phyloP scores from a whole-genome alignment of 139 green algal genomes.

The Spirogloea muscicola region DNA sequence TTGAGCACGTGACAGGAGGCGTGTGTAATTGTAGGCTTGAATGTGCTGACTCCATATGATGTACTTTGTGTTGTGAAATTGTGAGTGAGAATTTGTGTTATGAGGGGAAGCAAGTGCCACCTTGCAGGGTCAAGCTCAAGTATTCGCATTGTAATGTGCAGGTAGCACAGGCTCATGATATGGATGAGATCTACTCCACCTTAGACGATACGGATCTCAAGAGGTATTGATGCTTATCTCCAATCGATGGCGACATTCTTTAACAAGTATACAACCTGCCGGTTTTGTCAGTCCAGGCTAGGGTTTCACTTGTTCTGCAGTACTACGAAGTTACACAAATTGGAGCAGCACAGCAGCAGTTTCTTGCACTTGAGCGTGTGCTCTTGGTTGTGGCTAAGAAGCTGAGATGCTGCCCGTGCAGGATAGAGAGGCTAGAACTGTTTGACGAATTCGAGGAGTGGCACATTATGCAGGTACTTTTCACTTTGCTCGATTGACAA shows the following conservation, averaged over 20 bases:
- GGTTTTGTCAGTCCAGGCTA: not conserved
- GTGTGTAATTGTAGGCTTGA: not conserved
- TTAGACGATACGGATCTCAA: conserved; percentile 56
- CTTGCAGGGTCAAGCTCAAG: too few relatives aligned
- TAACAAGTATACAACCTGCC: not conserved
- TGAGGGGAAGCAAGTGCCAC: too few relatives aligned
- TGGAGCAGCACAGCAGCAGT: not conserved
- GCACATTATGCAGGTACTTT: conserved; percentile 84
- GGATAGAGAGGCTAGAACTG: conserved; percentile 64
- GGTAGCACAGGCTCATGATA: conserved; percentile 53
- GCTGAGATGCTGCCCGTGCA: conserved; percentile 1
- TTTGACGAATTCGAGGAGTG: conserved; percentile 97
- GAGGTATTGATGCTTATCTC: conserved; percentile 33
- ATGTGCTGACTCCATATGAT: not conserved
- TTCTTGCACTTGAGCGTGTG: not conserved
- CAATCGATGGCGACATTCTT: not conserved
- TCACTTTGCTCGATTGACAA: not conserved
- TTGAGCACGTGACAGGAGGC: not conserved
- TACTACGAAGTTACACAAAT: not conserved
- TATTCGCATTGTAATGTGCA: conserved; percentile 20
- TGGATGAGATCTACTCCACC: conserved; percentile 72
- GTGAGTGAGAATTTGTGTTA: too few relatives aligned
- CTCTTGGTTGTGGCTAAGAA: not conserved
- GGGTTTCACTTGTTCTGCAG: not conserved
- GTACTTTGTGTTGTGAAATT: conserved; percentile 20